These are phyloP conservation scores for Clonostachys rosea DNA, from an alignment of 2,329 filamentous ascomycete species.

Conservation along the genomic window DNA sequence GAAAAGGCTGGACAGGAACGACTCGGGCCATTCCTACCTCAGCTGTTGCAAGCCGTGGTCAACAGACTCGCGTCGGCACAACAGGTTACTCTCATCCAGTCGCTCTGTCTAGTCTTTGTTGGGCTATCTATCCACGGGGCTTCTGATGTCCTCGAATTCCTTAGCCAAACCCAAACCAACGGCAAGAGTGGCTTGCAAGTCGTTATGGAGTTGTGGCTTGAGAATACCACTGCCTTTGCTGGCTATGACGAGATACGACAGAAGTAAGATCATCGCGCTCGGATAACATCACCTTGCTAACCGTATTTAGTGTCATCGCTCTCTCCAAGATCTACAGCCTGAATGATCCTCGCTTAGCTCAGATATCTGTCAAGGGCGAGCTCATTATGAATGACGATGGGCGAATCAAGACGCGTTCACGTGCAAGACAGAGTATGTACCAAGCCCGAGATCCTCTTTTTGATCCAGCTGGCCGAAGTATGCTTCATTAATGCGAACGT, in stretches of 20 bases:
- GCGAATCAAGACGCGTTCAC: slow-evolving; percentile 89
- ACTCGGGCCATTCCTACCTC: slow-evolving; percentile 83
- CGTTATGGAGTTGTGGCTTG: slow-evolving; percentile 91
- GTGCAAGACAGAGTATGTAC: slow-evolving; percentile 70
- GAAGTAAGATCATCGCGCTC: slow-evolving; percentile 58
- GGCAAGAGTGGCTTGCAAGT: slow-evolving; percentile 80
- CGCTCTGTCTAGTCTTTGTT: slow-evolving; percentile 90
- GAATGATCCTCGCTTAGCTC: slow-evolving; percentile 72
- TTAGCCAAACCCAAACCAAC: slow-evolving; percentile 77
- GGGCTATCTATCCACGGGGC: slow-evolving; percentile 81
- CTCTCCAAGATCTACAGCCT: slow-evolving; percentile 87
- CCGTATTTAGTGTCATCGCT: slow-evolving; percentile 68
- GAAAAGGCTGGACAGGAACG: slow-evolving; percentile 91
- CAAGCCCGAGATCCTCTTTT: background rate
- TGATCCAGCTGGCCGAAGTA: background rate
- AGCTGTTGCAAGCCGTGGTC: slow-evolving; percentile 85
- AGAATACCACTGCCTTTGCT: slow-evolving; percentile 96
- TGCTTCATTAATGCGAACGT: background rate
- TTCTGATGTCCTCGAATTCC: slow-evolving; percentile 85
- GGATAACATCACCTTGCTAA: background rate
- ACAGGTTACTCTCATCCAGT: slow-evolving; percentile 89
- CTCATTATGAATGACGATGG: slow-evolving; percentile 73
- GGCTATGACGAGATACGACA: slow-evolving; percentile 96
- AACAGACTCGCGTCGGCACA: slow-evolving; percentile 77
- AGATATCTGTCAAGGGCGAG: slow-evolving; percentile 87